Conservation (phyloP, 1,284 basidiomycete species). For the Leccinum solheimii region DNA sequence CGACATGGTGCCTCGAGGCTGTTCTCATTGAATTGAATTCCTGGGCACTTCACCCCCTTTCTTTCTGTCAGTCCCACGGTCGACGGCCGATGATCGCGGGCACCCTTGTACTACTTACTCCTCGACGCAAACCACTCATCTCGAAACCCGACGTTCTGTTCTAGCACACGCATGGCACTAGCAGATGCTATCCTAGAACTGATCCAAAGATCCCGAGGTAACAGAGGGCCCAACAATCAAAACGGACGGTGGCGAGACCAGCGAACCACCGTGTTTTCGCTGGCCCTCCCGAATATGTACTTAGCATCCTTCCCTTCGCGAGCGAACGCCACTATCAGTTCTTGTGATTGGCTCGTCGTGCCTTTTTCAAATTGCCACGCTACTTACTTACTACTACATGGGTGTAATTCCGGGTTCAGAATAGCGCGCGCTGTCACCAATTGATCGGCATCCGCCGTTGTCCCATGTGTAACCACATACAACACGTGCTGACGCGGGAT, state of each 20-base stretch:
- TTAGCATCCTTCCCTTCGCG: background rate
- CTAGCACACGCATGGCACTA: too few relatives aligned
- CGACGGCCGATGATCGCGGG: background rate
- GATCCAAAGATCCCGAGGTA: too few relatives aligned
- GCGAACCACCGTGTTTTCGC: background rate
- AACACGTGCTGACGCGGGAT: background rate
- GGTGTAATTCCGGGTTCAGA: background rate
- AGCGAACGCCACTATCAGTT: background rate
- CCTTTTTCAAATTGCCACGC: background rate
- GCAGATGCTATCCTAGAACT: too few relatives aligned
- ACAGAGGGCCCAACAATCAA: too few relatives aligned
- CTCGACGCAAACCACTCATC: background rate
- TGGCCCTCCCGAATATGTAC: background rate
- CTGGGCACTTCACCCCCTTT: too few relatives aligned
- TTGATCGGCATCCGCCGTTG: background rate
- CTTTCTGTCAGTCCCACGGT: background rate
- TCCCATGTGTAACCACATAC: background rate
- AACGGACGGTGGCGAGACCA: too few relatives aligned
- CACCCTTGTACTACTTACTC: background rate
- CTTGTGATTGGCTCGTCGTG: background rate
- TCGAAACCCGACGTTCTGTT: too few relatives aligned
- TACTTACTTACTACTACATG: too few relatives aligned
- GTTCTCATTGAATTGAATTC: background rate
- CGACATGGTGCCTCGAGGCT: constrained; percentile 1
- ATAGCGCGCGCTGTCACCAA: background rate